Percentiles rank a stretch among this genome's conserved stretches.
Conservation (phyloP, 2,329 filamentous ascomycete genomes). For the Colletotrichum siamense region DNA sequence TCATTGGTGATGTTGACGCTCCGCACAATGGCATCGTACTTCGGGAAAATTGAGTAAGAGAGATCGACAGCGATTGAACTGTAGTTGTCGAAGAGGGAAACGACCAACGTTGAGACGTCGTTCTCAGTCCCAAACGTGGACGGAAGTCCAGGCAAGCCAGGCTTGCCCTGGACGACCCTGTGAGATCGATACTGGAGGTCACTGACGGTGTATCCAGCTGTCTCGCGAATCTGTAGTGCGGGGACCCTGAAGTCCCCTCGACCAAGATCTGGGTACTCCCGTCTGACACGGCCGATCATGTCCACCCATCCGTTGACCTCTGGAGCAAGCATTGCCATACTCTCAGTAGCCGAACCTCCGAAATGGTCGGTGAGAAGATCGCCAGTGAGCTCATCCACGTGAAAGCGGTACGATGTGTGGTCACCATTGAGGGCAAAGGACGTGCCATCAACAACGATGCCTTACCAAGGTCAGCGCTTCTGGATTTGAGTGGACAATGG, state of each 20-base stretch:
- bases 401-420: constrained; percentile 66
- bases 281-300: constrained; percentile 51
- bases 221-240: constrained; percentile 65
- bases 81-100: constrained; percentile 64
- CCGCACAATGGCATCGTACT: constrained; percentile 64
- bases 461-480: constrained; percentile 31
- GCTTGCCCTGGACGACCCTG: constrained; percentile 61
- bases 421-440: constrained; percentile 63
- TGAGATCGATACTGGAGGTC: constrained; percentile 64
- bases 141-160: constrained; percentile 59
- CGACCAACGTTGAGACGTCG: constrained; percentile 63
- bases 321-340: constrained; percentile 32
- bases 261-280: constrained; percentile 70
- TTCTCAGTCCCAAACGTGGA: constrained; percentile 61
- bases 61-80: constrained; percentile 63
- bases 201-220: constrained; percentile 63
- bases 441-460: constrained; percentile 57
- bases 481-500: rapidly evolving
- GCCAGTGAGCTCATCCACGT: constrained; percentile 60
- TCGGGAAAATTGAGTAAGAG: constrained; percentile 68
- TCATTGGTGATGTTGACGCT: constrained; percentile 68
- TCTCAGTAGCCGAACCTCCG: constrained; percentile 59
- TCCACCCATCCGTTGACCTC: constrained; percentile 60
- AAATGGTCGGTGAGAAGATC: constrained; percentile 68
- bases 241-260: constrained; percentile 68